A percentile compares a stretch with the other conserved stretches of the same genome.
Evolutionary conservation across 2,329 filamentous ascomycete species (phyloP).

Genomic region (Colletotrichum sp.): DNA sequence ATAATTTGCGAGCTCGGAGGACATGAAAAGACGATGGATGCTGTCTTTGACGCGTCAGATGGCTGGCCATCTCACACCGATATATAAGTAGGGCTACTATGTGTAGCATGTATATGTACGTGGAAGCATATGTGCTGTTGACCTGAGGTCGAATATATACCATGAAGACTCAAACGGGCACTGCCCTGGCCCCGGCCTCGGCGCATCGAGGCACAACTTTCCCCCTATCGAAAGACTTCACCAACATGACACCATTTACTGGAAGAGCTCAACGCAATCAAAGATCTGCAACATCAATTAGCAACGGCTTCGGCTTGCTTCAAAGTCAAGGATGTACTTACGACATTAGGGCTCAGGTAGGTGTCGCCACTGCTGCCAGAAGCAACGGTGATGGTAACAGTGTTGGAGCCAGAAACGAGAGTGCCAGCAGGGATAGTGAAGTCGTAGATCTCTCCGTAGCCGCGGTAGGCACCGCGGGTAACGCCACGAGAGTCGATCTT

Average conservation of each 20-base stretch:
- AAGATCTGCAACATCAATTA: slow-evolving; percentile 10
- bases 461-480: slow-evolving; percentile 69
- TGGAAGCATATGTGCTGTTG: slow-evolving; percentile 3
- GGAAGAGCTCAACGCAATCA: slow-evolving; percentile 22
- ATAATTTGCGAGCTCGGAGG: background rate
- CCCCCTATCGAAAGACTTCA: background rate
- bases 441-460: slow-evolving; percentile 68
- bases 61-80: background rate
- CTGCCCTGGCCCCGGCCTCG: background rate
- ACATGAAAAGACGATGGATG: background rate
- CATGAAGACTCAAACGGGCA: background rate
- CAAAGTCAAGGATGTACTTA: slow-evolving; percentile 20
- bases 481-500: slow-evolving; percentile 71
- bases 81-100: background rate
- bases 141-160: slow-evolving; percentile 7
- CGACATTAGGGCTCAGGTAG: slow-evolving; percentile 64
- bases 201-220: background rate
- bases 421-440: slow-evolving; percentile 64
- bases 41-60: background rate
- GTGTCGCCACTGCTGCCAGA: slow-evolving; percentile 62
- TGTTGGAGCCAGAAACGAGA: slow-evolving; percentile 65
- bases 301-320: background rate
- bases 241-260: background rate
- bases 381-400: slow-evolving; percentile 63
- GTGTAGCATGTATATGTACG: background rate